Conservation (phyloP, 2,329 filamentous ascomycete genomes). For the Aspergillus uvarum region DNA sequence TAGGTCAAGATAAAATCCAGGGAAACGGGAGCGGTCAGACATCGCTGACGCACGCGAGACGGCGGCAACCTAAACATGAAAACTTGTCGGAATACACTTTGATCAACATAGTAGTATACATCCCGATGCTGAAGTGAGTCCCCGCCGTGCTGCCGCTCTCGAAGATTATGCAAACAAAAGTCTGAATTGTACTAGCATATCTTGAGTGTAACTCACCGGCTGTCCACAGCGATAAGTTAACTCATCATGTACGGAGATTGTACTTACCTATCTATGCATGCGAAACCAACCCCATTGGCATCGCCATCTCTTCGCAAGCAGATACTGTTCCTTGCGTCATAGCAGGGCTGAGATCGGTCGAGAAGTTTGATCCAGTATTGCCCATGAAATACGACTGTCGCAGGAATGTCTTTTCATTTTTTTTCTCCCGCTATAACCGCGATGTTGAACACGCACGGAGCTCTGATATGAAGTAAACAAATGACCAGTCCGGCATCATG, state of each 20-base stretch:
- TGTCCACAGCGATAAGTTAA: too few relatives aligned
- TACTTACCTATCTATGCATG: not conserved
- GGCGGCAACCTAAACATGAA: conserved; percentile 15
- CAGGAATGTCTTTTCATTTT: not conserved
- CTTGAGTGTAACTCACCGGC: not conserved
- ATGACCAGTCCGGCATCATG: not conserved
- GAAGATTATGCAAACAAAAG: not conserved
- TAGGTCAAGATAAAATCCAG: not conserved
- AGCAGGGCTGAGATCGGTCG: not conserved
- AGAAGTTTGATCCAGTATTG: not conserved
- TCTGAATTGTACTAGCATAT: not conserved
- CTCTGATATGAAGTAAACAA: not conserved
- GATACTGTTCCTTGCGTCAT: not conserved
- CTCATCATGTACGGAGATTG: not conserved
- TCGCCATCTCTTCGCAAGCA: not conserved
- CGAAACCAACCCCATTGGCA: not conserved
- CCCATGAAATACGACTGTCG: not conserved
- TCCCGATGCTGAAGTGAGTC: not conserved
- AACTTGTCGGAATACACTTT: not conserved
- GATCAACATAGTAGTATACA: conserved; percentile 7
- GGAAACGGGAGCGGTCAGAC: conserved; percentile 11
- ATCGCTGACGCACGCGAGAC: conserved; percentile 16
- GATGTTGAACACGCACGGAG: not conserved
- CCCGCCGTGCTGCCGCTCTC: not conserved
- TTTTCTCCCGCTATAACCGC: not conserved